Evolutionary conservation across 805 yeast species (phyloP).

Genomic region (Trichomonascus vanleenenianus): DNA sequence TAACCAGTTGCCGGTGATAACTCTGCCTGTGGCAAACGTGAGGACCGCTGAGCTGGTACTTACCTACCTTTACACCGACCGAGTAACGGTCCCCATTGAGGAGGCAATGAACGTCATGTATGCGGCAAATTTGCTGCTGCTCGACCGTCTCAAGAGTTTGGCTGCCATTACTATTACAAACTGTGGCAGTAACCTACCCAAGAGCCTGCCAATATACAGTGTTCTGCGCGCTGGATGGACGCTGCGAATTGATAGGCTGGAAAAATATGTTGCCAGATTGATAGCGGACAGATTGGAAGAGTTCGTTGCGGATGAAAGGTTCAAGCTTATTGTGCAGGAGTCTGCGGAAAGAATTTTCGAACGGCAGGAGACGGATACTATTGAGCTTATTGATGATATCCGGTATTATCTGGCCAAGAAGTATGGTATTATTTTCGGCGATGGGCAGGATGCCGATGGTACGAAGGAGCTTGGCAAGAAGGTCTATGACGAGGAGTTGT

Average conservation of each 20-base stretch:
- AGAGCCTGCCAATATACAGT: background rate
- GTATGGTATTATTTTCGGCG: constrained; percentile 22
- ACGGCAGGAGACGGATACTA: constrained; percentile 70
- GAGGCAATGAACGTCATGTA: constrained; percentile 48
- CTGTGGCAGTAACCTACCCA: background rate
- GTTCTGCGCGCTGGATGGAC: constrained; percentile 57
- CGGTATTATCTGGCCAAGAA: constrained; percentile 48
- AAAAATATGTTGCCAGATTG: constrained; percentile 50
- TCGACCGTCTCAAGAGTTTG: constrained; percentile 58
- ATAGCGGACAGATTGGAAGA: constrained; percentile 43
- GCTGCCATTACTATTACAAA: constrained; percentile 46
- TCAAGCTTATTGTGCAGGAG: constrained; percentile 34
- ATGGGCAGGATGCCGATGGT: constrained; percentile 3
- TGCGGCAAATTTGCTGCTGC: constrained; percentile 44
- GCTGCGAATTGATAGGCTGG: constrained; percentile 55
- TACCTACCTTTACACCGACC: constrained; percentile 53
- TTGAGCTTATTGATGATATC: constrained; percentile 72
- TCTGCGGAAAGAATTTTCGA: constrained; percentile 48
- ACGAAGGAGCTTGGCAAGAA: constrained; percentile 8
- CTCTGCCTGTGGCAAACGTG: constrained; percentile 22
- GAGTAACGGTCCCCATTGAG: constrained; percentile 39
- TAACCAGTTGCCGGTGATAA: constrained; percentile 4
- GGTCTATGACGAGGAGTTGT: constrained; percentile 14
- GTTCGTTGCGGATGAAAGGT: constrained; percentile 33
- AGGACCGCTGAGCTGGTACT: constrained; percentile 45